Base-by-base conservation (phyloP, 202 grass and related monocot species). In the Musa balbisiana region DNA sequence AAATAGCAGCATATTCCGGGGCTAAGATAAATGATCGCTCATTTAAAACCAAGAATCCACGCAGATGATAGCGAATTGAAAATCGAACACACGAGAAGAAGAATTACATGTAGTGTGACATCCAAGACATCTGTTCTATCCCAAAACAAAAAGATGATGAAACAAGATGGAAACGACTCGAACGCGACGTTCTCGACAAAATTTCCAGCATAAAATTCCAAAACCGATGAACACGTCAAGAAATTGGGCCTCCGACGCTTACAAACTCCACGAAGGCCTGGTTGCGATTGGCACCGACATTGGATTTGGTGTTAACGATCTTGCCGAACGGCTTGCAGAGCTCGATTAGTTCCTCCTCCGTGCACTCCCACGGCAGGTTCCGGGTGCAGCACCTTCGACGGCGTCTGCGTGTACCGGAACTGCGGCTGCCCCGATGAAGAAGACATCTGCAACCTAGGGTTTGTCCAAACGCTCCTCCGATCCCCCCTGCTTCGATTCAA, bases 241-340 rank as follows among this genome's bases (percentile, higher is more conserved):
- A 43, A 43, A 62, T 17, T 14, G 56, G 12, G 56, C 15, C 15
- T 17, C 17, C 4, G 56, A 67, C 13, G 85, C 93, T 89, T 81
- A 97, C 90, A 62, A 97, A 97, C 83, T 93, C 90, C 66, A 97
- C 88, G 73, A 97, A 97, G 9, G 90, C 90, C 69, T 97, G 93
- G 81, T 97, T 97, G 64, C 76, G 76, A 59, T 97, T 97, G 63
- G 93, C 91, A 22, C 93, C 93, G 22, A 97, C 93, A 81, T 90
- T 92, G 82, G 82, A 89, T 65, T 97, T 97, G 52, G 93, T 97
- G 63, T 97, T 92, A 63, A 97, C 83, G 71, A 93, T 84, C 84
- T 85, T 93, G 67, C 93, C 90, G 66, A 97, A 97, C 11, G 90
- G 93, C 76, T 82, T 91, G 50, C 93, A 88, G 65, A 97, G 78